These are phyloP conservation scores for Colletotrichum orchidophilum DNA, from an alignment of 2,329 filamentous ascomycete genomes.

Conservation along the genomic window DNA sequence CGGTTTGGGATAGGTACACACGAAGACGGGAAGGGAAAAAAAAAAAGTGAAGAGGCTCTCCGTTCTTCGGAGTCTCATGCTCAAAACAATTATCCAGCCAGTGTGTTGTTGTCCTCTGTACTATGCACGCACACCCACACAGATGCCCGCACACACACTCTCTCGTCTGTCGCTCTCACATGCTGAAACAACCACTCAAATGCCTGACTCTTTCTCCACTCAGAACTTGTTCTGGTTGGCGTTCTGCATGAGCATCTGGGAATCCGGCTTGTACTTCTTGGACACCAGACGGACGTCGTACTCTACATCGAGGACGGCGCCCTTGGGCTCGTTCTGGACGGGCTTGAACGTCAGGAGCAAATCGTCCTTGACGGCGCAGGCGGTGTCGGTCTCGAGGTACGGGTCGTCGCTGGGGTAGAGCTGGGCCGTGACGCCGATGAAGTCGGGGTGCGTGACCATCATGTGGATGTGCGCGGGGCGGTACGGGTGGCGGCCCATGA, in stretches of 20 bases:
- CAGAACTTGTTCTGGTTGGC: conserved; percentile 36
- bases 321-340: conserved; percentile 45
- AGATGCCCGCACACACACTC: background rate
- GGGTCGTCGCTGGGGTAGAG: conserved; percentile 70
- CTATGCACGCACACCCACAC: background rate
- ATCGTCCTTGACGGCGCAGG: conserved; percentile 48
- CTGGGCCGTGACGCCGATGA: conserved; percentile 73
- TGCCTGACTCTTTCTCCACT: too few species aligned
- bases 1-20: background rate
- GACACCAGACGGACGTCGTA: conserved; percentile 40
- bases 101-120: background rate
- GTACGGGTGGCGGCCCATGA: conserved; percentile 39
- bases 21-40: background rate
- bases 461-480: conserved; percentile 40
- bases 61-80: background rate
- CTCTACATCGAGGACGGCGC: conserved; percentile 42
- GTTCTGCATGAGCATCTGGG: conserved; percentile 35
- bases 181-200: background rate
- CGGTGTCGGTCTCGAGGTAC: conserved; percentile 56
- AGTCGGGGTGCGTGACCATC: conserved; percentile 56
- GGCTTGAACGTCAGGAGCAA: conserved; percentile 56
- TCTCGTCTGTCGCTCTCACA: background rate
- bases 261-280: conserved; percentile 39
- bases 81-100: background rate
- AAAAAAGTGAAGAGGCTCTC: background rate